Base-by-base conservation (phyloP, 2,329 filamentous ascomycete species). In the Aureobasidium sp. region DNA sequence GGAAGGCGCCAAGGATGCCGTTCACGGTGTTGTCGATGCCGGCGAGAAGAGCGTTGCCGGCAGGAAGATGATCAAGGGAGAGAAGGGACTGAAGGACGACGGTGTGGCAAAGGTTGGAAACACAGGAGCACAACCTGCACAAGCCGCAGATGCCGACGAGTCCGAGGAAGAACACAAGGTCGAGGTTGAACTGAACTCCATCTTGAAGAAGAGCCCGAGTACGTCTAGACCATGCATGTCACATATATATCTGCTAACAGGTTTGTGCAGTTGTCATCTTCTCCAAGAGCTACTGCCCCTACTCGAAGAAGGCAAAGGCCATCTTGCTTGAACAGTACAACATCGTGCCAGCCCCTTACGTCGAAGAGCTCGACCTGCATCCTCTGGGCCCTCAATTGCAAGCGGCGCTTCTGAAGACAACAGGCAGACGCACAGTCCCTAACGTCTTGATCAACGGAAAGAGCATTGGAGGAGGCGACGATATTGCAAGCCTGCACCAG, bases 241-340 rank as follows among this genome's bases (percentile, higher is more conserved):
- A 47, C 13, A 3, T 13, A 36, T 20, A 51, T 9, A 48, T 37
- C 26, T n/a, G 41, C 42, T 56, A 12, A 55, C 60, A 32, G 9
- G 15, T 39, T 20, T 20, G 2, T 20, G 13, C 48, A 66, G 64
- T 97, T 64, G 89, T 97, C 73, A 90, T 99, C 69, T 97, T 97
- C 78, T 96, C 91, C 66, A 97, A 99, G 76, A 85, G 89, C 1
- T 96, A 93, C 77, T 99, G 94, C 75, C 91, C 89, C 0, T 87
- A 84, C 77, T 97, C 91, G 57, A 88, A 86, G 72, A 86, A 85
- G 68, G 94, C 94, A 50, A 99, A 99, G 68, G 80, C 81, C 47
- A 83, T 97, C 62, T 83, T 99, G 44, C 84, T 96, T 46, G 85
- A 92, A 26, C 87, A 88, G 68, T 97, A 97, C 79, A 80, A 79